Percentiles rank a stretch among this genome's conserved stretches.
phyloP scores from a whole-genome alignment of 371 early-diverging fungal genomes.

The Rhizopus arrhizus region DNA sequence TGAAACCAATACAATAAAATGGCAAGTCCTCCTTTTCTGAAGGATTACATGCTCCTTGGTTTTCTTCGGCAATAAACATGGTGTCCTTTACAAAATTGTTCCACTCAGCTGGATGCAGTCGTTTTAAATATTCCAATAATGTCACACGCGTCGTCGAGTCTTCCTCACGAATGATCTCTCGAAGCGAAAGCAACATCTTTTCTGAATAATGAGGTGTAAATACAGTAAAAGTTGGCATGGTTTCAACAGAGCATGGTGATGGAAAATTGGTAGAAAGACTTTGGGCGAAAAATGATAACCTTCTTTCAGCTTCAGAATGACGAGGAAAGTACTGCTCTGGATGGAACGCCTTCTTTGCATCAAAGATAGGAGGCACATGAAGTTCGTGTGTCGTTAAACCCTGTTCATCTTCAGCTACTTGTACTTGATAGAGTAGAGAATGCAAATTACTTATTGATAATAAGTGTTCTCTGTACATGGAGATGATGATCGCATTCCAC shows the following conservation, averaged over 20 bases:
- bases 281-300: conserved; percentile 88
- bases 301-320: conserved; percentile 80
- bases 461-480: conserved; percentile 86
- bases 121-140: conserved; percentile 83
- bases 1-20: conserved; percentile 84
- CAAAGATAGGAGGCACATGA: conserved; percentile 81
- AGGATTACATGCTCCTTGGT: conserved; percentile 14
- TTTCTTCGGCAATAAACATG: conserved; percentile 78
- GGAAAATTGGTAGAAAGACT: conserved; percentile 83
- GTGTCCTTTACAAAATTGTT: conserved; percentile 90
- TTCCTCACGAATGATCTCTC: conserved; percentile 86
- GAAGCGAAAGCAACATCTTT: conserved; percentile 80
- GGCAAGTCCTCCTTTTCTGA: conserved; percentile 77
- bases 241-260: conserved; percentile 74
- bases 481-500: conserved; percentile 88
- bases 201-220: conserved; percentile 90
- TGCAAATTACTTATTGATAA: conserved; percentile 78
- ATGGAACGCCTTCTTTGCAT: conserved; percentile 57
- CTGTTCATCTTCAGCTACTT: conserved; percentile 36
- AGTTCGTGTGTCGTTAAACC: conserved; percentile 50
- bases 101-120: conserved; percentile 84
- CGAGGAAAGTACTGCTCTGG: conserved; percentile 73
- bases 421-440: conserved; percentile 76
- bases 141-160: conserved; percentile 83
- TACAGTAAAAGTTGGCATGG: conserved; percentile 90